A percentile compares a stretch with the other conserved stretches of the same genome.
These are phyloP conservation scores for Cutaneotrichosporon cyanovorans DNA, from an alignment of 1,284 basidiomycete genomes.

Conservation along the genomic window DNA sequence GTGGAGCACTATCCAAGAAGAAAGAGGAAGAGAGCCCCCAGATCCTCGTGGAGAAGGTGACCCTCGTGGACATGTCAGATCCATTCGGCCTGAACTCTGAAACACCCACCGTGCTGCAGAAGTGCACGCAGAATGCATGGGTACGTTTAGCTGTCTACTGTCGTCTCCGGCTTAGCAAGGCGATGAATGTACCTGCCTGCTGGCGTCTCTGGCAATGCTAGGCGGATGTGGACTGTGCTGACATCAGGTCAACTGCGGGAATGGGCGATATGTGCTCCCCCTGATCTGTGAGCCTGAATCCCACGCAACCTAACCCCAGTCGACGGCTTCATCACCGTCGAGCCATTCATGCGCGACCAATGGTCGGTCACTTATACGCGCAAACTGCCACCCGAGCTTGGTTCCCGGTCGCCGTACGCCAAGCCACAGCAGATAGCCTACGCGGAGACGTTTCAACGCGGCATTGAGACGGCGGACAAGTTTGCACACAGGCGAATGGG, in stretches of 20 bases:
- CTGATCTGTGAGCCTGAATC: conserved; percentile 39
- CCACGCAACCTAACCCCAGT: conserved; percentile 46
- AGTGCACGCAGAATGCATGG: conserved; percentile 49
- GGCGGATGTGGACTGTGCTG: too few relatives aligned
- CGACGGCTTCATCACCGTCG: conserved; percentile 63
- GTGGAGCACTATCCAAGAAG: too few relatives aligned
- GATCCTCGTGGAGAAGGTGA: background rate
- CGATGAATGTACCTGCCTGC: too few relatives aligned
- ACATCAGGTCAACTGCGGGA: conserved; percentile 81
- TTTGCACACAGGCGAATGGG: conserved; percentile 25
- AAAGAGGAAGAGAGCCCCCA: too few relatives aligned
- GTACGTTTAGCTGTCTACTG: too few relatives aligned
- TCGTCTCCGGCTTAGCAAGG: too few relatives aligned
- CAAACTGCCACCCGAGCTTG: conserved; percentile 19
- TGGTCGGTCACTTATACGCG: conserved; percentile 22
- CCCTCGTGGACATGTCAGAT: conserved; percentile 3
- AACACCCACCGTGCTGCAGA: conserved; percentile 36
- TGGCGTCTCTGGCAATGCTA: too few relatives aligned
- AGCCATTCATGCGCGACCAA: conserved; percentile 36
- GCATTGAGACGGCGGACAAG: conserved; percentile 46
- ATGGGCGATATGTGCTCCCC: conserved; percentile 66
- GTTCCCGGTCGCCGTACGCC: conserved; percentile 15
- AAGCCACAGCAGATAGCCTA: conserved; percentile 16
- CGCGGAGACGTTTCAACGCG: conserved; percentile 30
- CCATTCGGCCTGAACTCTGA: conserved; percentile 11